phyloP scores from a whole-genome alignment of 257 asterid genomes.

The Orobanche coerulescens region DNA sequence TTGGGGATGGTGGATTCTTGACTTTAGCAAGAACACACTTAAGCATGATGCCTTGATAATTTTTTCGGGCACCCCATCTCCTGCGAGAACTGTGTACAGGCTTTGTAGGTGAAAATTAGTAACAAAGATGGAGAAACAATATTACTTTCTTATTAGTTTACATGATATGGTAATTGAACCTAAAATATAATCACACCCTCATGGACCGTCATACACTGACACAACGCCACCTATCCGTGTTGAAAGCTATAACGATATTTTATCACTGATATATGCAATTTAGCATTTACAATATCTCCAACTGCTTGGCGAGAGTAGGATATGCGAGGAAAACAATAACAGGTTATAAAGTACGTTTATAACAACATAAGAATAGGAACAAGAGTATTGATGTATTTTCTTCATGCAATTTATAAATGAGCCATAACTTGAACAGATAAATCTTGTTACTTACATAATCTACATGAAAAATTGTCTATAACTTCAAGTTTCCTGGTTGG shows the following conservation, averaged over 20 bases:
- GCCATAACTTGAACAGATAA: background rate
- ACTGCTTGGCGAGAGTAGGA: background rate
- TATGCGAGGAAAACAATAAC: background rate
- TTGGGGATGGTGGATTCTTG: conserved; percentile 46
- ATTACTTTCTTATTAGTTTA: background rate
- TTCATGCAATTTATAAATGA: background rate
- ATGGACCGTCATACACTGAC: background rate
- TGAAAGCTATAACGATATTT: background rate
- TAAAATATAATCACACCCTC: background rate
- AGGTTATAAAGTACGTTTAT: background rate
- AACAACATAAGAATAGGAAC: background rate
- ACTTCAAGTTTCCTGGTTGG: background rate
- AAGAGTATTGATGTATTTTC: background rate
- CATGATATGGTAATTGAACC: background rate
- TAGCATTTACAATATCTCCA: background rate
- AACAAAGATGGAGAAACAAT: background rate
- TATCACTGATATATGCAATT: background rate
- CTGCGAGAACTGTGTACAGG: conserved; percentile 21
- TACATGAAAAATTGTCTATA: background rate
- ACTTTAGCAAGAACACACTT: conserved; percentile 39
- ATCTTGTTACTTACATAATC: background rate
- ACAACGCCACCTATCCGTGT: background rate
- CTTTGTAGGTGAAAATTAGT: background rate
- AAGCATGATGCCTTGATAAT: conserved; percentile 21
- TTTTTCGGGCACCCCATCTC: conserved; percentile 20